A percentile compares a stretch with the other conserved stretches of the same genome.
Evolutionary conservation across 2,329 filamentous ascomycete genomes (phyloP).

Genomic region (Trichothecium roseum): DNA sequence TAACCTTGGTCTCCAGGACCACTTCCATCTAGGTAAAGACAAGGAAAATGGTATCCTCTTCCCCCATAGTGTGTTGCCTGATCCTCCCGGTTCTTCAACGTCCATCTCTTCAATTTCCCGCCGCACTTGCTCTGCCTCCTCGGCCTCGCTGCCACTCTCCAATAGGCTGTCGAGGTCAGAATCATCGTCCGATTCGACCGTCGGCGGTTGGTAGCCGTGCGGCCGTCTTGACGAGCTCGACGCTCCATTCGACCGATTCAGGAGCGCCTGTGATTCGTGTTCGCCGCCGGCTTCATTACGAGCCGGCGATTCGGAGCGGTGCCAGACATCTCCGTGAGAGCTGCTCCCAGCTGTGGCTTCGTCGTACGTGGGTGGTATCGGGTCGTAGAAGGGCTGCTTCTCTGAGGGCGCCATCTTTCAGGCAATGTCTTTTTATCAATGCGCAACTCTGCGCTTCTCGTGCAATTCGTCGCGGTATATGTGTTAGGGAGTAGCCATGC

Average conservation of each 20-base stretch:
- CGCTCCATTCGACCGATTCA: conserved; percentile 41
- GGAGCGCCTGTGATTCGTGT: conserved; percentile 67
- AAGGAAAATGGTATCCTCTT: conserved; percentile 45
- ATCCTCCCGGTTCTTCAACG: conserved; percentile 51
- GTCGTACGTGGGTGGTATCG: conserved; percentile 32
- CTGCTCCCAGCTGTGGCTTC: conserved; percentile 27
- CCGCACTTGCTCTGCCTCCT: conserved; percentile 57
- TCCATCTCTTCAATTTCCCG: conserved; percentile 86
- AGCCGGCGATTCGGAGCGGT: conserved; percentile 41
- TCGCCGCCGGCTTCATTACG: conserved; percentile 33
- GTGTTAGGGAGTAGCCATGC: too few relatives aligned
- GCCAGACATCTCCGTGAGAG: conserved; percentile 20
- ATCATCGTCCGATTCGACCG: conserved; percentile 69
- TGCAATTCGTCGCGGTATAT: too few relatives aligned
- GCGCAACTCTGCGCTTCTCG: too few relatives aligned
- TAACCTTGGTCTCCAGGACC: conserved; percentile 42
- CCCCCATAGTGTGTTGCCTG: conserved; percentile 36
- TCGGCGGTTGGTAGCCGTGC: conserved; percentile 64
- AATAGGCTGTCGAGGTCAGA: conserved; percentile 32
- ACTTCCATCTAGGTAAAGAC: conserved; percentile 43
- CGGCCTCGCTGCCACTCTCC: conserved; percentile 36
- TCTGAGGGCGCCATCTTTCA: conserved; percentile 19
- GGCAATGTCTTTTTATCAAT: too few relatives aligned
- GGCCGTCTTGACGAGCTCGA: conserved; percentile 31
- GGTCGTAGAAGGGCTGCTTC: conserved; percentile 31